Evolutionary conservation across 23 red algal species (phyloP).

Genomic region (Chondrus crispus): DNA sequence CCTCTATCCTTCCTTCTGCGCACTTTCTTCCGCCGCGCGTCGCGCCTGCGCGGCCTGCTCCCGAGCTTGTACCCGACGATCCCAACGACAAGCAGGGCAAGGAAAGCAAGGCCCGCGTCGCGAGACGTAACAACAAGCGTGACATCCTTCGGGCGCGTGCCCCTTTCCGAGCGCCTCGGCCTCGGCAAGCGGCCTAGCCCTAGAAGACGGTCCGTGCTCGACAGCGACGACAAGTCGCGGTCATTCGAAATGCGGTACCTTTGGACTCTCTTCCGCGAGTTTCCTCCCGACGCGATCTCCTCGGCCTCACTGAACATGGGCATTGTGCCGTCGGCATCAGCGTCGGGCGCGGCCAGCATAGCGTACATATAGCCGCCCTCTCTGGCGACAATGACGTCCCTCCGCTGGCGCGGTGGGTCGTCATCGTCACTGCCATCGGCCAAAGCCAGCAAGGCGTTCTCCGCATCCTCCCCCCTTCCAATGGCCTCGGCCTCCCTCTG

Average conservation of each 20-base stretch:
- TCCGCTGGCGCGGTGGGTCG: not conserved
- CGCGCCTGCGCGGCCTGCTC: constrained; percentile 14
- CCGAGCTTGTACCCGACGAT: constrained; percentile 43
- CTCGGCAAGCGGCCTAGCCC: constrained; percentile 14
- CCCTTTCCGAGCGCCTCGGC: not conserved
- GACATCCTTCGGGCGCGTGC: not conserved
- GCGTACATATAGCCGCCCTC: constrained; percentile 45
- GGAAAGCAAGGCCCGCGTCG: constrained; percentile 33
- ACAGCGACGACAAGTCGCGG: not conserved
- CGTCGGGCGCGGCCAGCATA: not conserved
- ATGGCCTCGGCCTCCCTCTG: not conserved
- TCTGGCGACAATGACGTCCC: constrained; percentile 19
- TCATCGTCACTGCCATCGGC: not conserved
- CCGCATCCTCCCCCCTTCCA: not conserved
- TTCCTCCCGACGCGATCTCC: not conserved
- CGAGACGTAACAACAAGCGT: constrained; percentile 6
- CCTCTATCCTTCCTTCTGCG: not conserved
- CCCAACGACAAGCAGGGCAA: constrained; percentile 29
- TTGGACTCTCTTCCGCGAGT: not conserved
- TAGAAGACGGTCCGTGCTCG: constrained; percentile 13
- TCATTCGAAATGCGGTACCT: constrained; percentile 24
- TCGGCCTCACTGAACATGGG: not conserved
- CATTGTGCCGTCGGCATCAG: not conserved
- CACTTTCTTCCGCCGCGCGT: not conserved
- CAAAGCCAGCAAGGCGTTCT: not conserved